Evolutionary conservation across 2,329 filamentous ascomycete genomes (phyloP), one percentile per base, ranked within the genome.

Genomic region (Diplocarpon rosae): DNA sequence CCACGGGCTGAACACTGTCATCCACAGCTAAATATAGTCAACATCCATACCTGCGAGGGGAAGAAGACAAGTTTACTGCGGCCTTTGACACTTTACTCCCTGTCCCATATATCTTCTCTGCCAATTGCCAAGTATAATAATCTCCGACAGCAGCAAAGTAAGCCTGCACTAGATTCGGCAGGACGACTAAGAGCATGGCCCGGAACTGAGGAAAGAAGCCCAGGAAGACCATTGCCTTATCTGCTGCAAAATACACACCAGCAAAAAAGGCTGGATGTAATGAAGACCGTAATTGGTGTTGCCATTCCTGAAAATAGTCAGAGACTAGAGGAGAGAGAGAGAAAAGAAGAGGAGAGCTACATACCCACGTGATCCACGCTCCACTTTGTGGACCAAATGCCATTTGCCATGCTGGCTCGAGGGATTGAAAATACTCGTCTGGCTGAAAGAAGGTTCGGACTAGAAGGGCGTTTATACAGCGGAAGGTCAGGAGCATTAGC

Each of bases 361-460:
- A 59, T 71, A 94, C 90, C 92, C 92, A 98, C 51, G 92, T 98
- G 58, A 95, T 73, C 86, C 90, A 98, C 24, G 90, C 86, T 50
- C 85, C 84, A 63, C 81, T 84, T 12, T 72, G 62, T 2, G 69
- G 59, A 16, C 89, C 89, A 70, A 95, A 95, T 2, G 85, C 84
- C 44, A 92, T 73, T 57, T 80, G 71, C 89, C 90, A 96, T 54
- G 92, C 92, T 42, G 92, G 90, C 67, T 98, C 92, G 36, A 96
- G 75, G 1, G 88, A 84, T 62, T 98, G 92, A 60, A 92, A 98
- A 69, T 86, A 96, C 65, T 98, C 92, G 68, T 98, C 92, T 24
- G 92, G 92, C 65, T 98, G 92, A 67, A 98, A 98, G 64, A 95
- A 98, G 15, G 92, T 96, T 53, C 76, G 71, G 46, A 93, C 70